A percentile compares a stretch with the other conserved stretches of the same genome.
phyloP scores from a whole-genome alignment of 495 filamentous ascomycete species.

The Neurospora sp. region DNA sequence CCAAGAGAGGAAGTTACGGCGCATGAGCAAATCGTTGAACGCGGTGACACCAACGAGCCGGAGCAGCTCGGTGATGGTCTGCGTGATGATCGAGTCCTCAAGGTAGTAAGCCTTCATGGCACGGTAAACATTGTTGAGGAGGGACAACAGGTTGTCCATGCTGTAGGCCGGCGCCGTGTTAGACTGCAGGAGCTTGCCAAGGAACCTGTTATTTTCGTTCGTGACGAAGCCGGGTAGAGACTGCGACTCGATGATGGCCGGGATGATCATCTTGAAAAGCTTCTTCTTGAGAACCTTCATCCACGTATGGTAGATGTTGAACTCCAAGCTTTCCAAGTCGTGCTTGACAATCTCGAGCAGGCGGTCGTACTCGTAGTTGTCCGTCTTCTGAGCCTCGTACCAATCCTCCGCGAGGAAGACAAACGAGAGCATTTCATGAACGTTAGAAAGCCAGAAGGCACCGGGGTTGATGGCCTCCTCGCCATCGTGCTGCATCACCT shows the following conservation, averaged over 20 bases:
- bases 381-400: conserved; percentile 98
- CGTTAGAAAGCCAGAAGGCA: conserved; percentile 98
- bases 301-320: conserved; percentile 99
- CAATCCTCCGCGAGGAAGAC: conserved; percentile 98
- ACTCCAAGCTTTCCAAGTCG: conserved; percentile 94
- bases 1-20: conserved; percentile 97
- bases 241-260: conserved; percentile 97
- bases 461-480: conserved; percentile 96
- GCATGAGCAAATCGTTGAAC: conserved; percentile 97
- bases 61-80: conserved; percentile 89
- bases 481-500: conserved; percentile 97
- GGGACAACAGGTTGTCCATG: conserved; percentile 96
- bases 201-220: conserved; percentile 93
- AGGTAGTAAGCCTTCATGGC: conserved; percentile 98
- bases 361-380: conserved; percentile 98
- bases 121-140: conserved; percentile 94
- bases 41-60: conserved; percentile 93
- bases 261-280: conserved; percentile 98
- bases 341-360: conserved; percentile 98
- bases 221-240: conserved; percentile 97
- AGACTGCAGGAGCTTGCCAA: conserved; percentile 86
- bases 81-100: conserved; percentile 89
- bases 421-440: conserved; percentile 99
- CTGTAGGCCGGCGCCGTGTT: conserved; percentile 87
- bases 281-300: conserved; percentile 99